Evolutionary conservation across 306 rosid genomes (phyloP), one percentile per base, ranked within the genome.

Genomic region (Cucurbita argyrosperma): DNA sequence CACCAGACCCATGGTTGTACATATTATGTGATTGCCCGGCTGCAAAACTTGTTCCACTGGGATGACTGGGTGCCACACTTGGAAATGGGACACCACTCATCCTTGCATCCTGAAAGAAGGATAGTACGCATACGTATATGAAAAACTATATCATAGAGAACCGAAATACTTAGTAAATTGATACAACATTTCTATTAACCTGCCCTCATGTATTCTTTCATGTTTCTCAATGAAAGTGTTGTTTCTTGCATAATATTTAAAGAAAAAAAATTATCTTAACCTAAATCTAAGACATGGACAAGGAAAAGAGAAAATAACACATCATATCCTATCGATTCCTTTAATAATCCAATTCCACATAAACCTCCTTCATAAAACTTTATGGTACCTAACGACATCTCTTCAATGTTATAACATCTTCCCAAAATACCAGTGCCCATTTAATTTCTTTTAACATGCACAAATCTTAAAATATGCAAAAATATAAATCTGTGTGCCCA

Each of bases 61-160:
- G 83, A 84, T 49, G 81, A 70, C 86, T 72, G 16, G 96, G 82
- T 80, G 80, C 78, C 11, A 61, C 78, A 76, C 75, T 91, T 72
- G 85, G 96, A 76, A 85, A 87, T 73, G 96, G 89, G 78, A 83
- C 64, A 16, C 85, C 84, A 75, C 82, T 79, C 5, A 81, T 71
- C 78, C 91, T 80, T 90, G 81, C 76, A 71, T 89, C 97, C 99
- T 95, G 89, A 80, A 75, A 53, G 56, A 78, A 70, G 62, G 56
- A 42, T 45, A 79, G 69, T 26, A 63, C 21, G 45, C 43, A 69
- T 30, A 7, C 2, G 5, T 26, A 8, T 9, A 49, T 23, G 74
- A 47, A 26, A 30, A 49, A 7, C 6, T 13, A 49, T 13, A 69
- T 50, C 74, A 68, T 26, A 47, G 42, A 47, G 23, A 68, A 68